Percentiles rank a stretch among this genome's conserved stretches.
These are phyloP conservation scores for Beta lomatogona DNA, from an alignment of 179 eudicot genomes.

Conservation along the genomic window DNA sequence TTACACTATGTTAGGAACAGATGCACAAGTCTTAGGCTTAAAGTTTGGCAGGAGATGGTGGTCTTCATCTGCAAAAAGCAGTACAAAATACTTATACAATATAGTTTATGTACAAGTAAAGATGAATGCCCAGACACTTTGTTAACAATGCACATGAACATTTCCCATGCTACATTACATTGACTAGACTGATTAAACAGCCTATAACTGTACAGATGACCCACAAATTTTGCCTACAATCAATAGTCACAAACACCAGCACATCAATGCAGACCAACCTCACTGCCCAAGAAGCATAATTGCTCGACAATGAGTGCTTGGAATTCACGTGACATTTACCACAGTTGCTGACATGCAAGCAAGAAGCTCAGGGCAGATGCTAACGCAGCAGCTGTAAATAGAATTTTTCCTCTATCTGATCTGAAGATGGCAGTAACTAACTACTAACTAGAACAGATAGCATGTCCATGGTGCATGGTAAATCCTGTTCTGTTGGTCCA, in stretches of 20 bases:
- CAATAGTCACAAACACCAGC: conserved; percentile 10
- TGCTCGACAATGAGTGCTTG: background rate
- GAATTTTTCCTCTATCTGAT: background rate
- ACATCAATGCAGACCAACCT: conserved; percentile 20
- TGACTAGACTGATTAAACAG: conserved; percentile 25
- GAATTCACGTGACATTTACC: conserved; percentile 10
- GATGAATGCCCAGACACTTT: conserved; percentile 17
- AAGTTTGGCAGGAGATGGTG: background rate
- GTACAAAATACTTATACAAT: conserved; percentile 20
- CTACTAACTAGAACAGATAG: conserved; percentile 8
- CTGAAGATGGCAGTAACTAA: conserved; percentile 8
- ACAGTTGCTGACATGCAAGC: conserved; percentile 16
- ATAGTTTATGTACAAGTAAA: conserved; percentile 32
- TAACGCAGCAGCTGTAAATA: background rate
- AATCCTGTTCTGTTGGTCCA: conserved; percentile 10
- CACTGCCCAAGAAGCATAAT: background rate
- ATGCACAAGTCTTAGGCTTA: background rate
- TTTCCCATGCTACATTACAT: conserved; percentile 34
- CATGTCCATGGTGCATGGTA: conserved; percentile 1
- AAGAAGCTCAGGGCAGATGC: background rate
- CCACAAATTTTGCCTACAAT: conserved; percentile 29
- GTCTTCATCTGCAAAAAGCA: background rate
- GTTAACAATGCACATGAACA: conserved; percentile 25
- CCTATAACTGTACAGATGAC: conserved; percentile 34
- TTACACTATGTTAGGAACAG: background rate